These are phyloP conservation scores for Crotalaria pallida DNA, from an alignment of 306 rosid species.

Conservation along the genomic window DNA sequence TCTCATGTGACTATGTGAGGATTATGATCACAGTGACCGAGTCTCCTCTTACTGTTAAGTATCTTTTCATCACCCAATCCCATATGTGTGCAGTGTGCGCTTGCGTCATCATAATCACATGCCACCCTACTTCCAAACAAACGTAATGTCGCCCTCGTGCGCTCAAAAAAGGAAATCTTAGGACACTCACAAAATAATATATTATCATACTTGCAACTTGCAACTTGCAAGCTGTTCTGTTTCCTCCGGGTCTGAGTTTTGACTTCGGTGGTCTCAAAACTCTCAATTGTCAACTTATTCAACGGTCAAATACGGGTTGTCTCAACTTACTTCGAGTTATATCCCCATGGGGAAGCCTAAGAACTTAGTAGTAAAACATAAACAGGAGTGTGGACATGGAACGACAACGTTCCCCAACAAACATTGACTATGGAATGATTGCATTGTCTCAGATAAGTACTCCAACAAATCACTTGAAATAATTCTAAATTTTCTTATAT, in stretches of 20 bases:
- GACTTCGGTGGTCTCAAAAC: not conserved
- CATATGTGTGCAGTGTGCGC: not conserved
- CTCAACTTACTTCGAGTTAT: not conserved
- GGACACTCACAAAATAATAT: not conserved
- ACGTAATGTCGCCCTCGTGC: not conserved
- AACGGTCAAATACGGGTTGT: constrained; percentile 6
- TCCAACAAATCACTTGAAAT: not conserved
- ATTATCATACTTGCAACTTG: not conserved
- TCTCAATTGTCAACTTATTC: not conserved
- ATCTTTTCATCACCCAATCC: not conserved
- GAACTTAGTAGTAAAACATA: not conserved
- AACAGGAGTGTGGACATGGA: not conserved
- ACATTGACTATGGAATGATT: not conserved
- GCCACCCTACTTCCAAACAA: not conserved
- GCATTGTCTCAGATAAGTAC: not conserved
- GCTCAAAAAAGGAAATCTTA: not conserved
- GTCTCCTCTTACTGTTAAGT: not conserved
- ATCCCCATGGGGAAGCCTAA: not conserved
- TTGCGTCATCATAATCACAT: not conserved
- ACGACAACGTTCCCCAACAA: not conserved
- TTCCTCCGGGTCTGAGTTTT: not conserved
- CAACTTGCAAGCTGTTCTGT: not conserved
- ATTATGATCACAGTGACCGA: not conserved
- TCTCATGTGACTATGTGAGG: not conserved
- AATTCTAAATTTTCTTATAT: no score